Evolutionary conservation across 306 rosid species (phyloP).

Genomic region (Crataegus laevigata): DNA sequence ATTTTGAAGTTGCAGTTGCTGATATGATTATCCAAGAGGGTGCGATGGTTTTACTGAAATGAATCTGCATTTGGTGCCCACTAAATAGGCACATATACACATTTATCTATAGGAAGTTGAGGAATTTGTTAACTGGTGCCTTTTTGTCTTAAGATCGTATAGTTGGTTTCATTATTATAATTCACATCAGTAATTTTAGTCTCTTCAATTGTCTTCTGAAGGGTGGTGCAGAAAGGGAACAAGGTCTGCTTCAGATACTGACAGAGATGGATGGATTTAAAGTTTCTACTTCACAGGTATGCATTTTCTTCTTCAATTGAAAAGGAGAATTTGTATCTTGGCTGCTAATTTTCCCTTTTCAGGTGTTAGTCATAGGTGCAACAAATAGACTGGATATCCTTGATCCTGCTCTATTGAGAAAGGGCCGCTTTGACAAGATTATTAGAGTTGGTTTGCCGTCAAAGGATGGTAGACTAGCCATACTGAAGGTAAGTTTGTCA

Average conservation of each 20-base stretch:
- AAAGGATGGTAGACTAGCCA: constrained; percentile 88
- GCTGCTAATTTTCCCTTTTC: constrained; percentile 31
- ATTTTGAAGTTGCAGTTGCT: neutral
- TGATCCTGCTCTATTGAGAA: constrained; percentile 92
- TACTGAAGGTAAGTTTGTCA: constrained; percentile 60
- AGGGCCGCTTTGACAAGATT: constrained; percentile 99
- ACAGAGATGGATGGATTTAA: constrained; percentile 98
- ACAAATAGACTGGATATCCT: constrained; percentile 96
- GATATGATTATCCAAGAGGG: neutral
- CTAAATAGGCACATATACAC: neutral
- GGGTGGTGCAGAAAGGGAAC: constrained; percentile 99
- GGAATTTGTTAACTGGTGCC: neutral
- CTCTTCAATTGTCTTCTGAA: constrained; percentile 26
- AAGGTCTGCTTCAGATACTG: constrained; percentile 92
- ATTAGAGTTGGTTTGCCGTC: constrained; percentile 97
- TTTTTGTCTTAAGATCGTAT: neutral
- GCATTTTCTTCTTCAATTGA: constrained; percentile 16
- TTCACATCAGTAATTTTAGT: neutral
- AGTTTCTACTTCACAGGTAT: constrained; percentile 84
- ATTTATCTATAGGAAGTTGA: neutral
- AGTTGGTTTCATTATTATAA: neutral
- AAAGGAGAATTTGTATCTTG: constrained; percentile 22
- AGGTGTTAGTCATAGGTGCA: constrained; percentile 97
- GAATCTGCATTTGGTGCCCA: neutral
- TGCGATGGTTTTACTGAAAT: neutral